Percentiles rank a stretch among this genome's conserved stretches.
Conservation (phyloP, 306 rosid genomes). For the Prosopis cineraria region DNA sequence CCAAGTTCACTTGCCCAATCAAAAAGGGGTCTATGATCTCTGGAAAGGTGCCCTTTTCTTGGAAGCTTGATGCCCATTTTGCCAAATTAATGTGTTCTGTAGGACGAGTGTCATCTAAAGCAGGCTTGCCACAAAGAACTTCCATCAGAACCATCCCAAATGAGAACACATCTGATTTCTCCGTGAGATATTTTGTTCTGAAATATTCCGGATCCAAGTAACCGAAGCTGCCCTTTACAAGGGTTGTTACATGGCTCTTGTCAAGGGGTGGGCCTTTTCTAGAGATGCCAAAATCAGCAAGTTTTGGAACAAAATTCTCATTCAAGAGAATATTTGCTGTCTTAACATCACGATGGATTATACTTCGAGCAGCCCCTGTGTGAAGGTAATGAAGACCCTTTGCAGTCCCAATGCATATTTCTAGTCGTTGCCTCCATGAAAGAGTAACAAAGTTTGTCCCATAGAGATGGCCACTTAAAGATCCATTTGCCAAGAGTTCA, state of each 20-base stretch:
- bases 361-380: conserved; percentile 71
- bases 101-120: conserved; percentile 64
- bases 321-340: conserved; percentile 92
- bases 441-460: conserved; percentile 72
- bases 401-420: conserved; percentile 94
- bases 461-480: conserved; percentile 82
- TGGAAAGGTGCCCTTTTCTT: conserved; percentile 63
- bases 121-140: conserved; percentile 55
- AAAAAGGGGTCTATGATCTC: conserved; percentile 84
- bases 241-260: conserved; percentile 91
- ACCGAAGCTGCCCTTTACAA: conserved; percentile 94
- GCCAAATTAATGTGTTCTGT: conserved; percentile 37
- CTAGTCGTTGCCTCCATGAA: conserved; percentile 87
- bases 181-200: conserved; percentile 70
- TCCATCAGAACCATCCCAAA: conserved; percentile 94
- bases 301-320: conserved; percentile 84
- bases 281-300: conserved; percentile 94
- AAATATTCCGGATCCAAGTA: conserved; percentile 94
- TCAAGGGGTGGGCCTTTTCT: conserved; percentile 92
- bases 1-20: conserved; percentile 66
- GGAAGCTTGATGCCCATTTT: conserved; percentile 38
- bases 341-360: conserved; percentile 93
- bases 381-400: conserved; percentile 95
- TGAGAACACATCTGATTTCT: conserved; percentile 93
- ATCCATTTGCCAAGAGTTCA: conserved; percentile 94